phyloP scores from a whole-genome alignment of 139 green algal species.

The Closterium sp. region DNA sequence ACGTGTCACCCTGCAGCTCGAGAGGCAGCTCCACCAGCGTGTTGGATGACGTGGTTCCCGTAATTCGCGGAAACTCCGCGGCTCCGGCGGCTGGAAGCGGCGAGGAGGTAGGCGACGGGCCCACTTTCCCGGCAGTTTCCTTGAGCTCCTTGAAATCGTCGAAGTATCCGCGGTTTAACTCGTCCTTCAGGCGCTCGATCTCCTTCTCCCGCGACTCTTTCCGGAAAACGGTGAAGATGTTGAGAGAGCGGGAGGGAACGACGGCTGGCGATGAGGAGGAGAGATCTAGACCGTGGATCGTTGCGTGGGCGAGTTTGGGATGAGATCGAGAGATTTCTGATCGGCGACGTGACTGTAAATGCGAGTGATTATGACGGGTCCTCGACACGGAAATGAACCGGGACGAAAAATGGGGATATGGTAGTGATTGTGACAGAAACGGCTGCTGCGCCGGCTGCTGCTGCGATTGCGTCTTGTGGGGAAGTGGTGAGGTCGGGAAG shows the following conservation, averaged over 20 bases:
- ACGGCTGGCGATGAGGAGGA: background rate
- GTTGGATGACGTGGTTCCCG: background rate
- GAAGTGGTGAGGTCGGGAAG: background rate
- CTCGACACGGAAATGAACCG: background rate
- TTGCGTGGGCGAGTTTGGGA: background rate
- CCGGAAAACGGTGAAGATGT: constrained; percentile 1
- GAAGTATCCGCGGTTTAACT: constrained; percentile 46
- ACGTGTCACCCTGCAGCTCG: background rate
- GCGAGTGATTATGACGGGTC: background rate
- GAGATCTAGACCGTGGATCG: background rate
- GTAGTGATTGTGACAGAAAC: background rate
- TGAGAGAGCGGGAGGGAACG: background rate
- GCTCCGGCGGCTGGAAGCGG: constrained; percentile 5
- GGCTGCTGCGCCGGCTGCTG: background rate
- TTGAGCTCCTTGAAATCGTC: constrained; percentile 50
- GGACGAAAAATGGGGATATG: background rate
- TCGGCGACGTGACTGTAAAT: background rate
- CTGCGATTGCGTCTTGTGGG: background rate
- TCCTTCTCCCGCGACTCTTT: background rate
- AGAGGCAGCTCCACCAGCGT: background rate
- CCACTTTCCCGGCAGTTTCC: constrained; percentile 29
- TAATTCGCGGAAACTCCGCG: background rate
- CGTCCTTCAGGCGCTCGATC: constrained; percentile 10
- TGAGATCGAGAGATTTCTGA: too few species aligned
- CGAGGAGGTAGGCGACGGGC: background rate